phyloP scores from a whole-genome alignment of 352 stramenopile species.

The Phytopythium cucurbitacearum region DNA sequence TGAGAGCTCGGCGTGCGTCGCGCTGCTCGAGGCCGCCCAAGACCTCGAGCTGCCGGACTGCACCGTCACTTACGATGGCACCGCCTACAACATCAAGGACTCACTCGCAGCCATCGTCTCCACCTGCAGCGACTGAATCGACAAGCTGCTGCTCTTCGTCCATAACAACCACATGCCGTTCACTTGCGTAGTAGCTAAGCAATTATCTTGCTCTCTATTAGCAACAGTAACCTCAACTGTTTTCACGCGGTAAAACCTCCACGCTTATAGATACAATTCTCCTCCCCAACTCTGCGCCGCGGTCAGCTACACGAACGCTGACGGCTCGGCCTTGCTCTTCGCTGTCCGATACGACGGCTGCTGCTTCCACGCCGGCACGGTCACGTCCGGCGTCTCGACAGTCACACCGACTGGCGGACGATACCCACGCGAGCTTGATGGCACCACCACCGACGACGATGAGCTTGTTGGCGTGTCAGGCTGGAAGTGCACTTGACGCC shows the following conservation, averaged over 20 bases:
- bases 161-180: too few relatives aligned
- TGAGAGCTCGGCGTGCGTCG: conserved; percentile 21
- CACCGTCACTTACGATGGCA: conserved; percentile 21
- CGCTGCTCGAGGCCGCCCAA: conserved; percentile 19
- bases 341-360: conserved; percentile 5
- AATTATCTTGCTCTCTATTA: too few relatives aligned
- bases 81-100: conserved; percentile 29
- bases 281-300: too few relatives aligned
- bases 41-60: conserved; percentile 25
- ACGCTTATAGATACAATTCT: background rate
- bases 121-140: conserved; percentile 15
- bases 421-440: background rate
- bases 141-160: background rate
- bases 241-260: background rate
- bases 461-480: conserved; percentile 2
- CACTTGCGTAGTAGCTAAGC: too few relatives aligned
- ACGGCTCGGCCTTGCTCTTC: conserved; percentile 6
- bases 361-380: background rate
- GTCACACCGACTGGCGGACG: conserved; percentile 1
- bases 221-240: too few relatives aligned
- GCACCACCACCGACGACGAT: conserved; percentile 1
- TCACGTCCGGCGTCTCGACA: conserved; percentile 1
- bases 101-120: conserved; percentile 15
- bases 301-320: conserved; percentile 3
- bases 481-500: background rate